Evolutionary conservation across 352 stramenopile species (phyloP).

Genomic region (Achlya hypogyna): DNA sequence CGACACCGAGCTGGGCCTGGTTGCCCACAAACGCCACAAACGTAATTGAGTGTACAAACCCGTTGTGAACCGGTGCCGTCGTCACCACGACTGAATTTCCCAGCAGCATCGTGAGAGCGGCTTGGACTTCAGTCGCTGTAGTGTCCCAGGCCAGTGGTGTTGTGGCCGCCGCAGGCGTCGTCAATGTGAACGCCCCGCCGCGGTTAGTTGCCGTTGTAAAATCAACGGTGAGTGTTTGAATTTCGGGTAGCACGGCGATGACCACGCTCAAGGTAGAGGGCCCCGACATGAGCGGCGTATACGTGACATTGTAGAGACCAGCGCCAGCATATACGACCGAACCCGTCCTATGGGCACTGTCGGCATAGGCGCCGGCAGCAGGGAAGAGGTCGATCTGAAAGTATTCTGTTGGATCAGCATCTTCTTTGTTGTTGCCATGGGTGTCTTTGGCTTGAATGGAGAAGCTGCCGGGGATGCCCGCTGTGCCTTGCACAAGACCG

Average conservation of each 20-base stretch:
- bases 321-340: slow-evolving; percentile 48
- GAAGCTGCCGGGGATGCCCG: slow-evolving; percentile 45
- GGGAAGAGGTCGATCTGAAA: slow-evolving; percentile 50
- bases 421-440: slow-evolving; percentile 66
- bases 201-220: slow-evolving; percentile 63
- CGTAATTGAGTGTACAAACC: slow-evolving; percentile 70
- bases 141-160: slow-evolving; percentile 74
- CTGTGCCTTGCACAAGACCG: slow-evolving; percentile 46
- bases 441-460: slow-evolving; percentile 78
- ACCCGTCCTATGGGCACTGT: slow-evolving; percentile 27
- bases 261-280: slow-evolving; percentile 82
- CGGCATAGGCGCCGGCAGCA: slow-evolving; percentile 16
- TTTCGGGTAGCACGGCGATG: slow-evolving; percentile 57
- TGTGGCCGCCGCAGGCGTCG: slow-evolving; percentile 45
- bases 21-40: slow-evolving; percentile 24
- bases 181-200: slow-evolving; percentile 77
- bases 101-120: slow-evolving; percentile 53
- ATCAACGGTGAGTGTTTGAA: slow-evolving; percentile 70
- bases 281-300: slow-evolving; percentile 71
- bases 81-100: slow-evolving; percentile 43
- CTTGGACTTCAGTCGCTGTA: slow-evolving; percentile 49
- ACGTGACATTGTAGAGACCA: slow-evolving; percentile 81
- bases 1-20: neutral
- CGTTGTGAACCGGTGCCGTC: slow-evolving; percentile 40
- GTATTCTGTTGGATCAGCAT: slow-evolving; percentile 25